Evolutionary conservation across 805 yeast species (phyloP).

Genomic region (Yarrowia sp.): DNA sequence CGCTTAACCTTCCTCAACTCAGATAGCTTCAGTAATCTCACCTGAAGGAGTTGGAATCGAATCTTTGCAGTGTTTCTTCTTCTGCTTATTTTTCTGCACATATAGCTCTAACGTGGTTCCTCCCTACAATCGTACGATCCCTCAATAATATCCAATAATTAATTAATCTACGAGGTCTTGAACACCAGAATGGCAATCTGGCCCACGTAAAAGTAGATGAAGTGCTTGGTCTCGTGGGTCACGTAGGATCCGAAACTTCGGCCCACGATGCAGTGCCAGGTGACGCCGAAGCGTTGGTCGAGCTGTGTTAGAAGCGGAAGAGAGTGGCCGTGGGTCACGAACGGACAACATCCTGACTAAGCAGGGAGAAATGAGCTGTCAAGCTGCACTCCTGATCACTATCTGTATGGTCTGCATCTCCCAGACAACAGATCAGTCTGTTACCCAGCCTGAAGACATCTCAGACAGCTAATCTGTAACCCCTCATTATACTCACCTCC

Average conservation of each 20-base stretch:
- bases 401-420: no score
- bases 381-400: no score
- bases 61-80: no score
- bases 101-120: no score
- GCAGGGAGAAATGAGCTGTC: no score
- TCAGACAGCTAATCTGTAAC: no score
- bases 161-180: slow-evolving; percentile 56
- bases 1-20: background rate
- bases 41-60: no score
- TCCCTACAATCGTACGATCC: background rate
- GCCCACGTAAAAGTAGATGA: slow-evolving; percentile 63
- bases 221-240: slow-evolving; percentile 61
- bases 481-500: slow-evolving; percentile 48
- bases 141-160: slow-evolving; percentile 23
- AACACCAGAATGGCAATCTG: slow-evolving; percentile 61
- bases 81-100: no score
- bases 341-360: no score
- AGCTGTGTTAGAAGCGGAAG: slow-evolving; percentile 45
- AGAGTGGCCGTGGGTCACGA: background rate
- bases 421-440: no score
- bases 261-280: slow-evolving; percentile 73
- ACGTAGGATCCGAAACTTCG: slow-evolving; percentile 66
- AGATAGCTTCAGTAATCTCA: no score
- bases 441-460: no score
- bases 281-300: slow-evolving; percentile 61